A percentile compares a stretch with the other conserved stretches of the same genome.
Evolutionary conservation across 2,329 filamentous ascomycete species (phyloP).

Genomic region (Thermomyces lanuginosus): DNA sequence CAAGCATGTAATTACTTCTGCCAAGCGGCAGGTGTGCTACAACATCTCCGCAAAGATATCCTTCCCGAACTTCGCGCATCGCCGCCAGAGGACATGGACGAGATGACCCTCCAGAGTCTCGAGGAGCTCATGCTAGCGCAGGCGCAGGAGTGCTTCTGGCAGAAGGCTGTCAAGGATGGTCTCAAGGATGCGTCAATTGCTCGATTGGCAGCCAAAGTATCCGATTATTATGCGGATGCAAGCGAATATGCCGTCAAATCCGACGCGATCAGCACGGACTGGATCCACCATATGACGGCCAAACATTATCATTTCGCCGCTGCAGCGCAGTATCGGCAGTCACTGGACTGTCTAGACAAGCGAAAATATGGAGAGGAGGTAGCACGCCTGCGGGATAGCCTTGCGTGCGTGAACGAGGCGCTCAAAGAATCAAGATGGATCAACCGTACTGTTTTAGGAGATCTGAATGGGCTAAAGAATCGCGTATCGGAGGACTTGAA

Average conservation of each 20-base stretch:
- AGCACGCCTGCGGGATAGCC: slow-evolving; percentile 64
- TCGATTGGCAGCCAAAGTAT: slow-evolving; percentile 77
- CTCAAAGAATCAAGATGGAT: slow-evolving; percentile 71
- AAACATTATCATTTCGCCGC: slow-evolving; percentile 97
- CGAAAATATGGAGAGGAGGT: slow-evolving; percentile 91
- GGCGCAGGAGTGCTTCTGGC: slow-evolving; percentile 95
- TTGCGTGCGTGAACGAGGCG: slow-evolving; percentile 69
- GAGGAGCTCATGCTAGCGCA: slow-evolving; percentile 76
- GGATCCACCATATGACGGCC: slow-evolving; percentile 95
- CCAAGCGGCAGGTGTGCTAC: slow-evolving; percentile 67
- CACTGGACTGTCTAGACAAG: slow-evolving; percentile 84
- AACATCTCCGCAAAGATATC: slow-evolving; percentile 57
- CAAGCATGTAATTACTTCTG: slow-evolving; percentile 81
- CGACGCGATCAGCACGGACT: slow-evolving; percentile 75
- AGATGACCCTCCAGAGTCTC: slow-evolving; percentile 66
- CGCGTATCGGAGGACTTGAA: slow-evolving; percentile 77
- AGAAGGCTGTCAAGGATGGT: slow-evolving; percentile 85
- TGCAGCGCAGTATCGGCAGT: slow-evolving; percentile 81
- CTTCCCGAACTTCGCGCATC: slow-evolving; percentile 68
- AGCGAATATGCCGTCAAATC: slow-evolving; percentile 78
- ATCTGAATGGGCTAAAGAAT: slow-evolving; percentile 67
- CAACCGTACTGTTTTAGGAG: slow-evolving; percentile 63
- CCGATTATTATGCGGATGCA: slow-evolving; percentile 73
- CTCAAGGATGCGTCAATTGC: slow-evolving; percentile 87
- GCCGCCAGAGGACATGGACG: slow-evolving; percentile 91